Evolutionary conservation across 2,329 filamentous ascomycete species (phyloP).

Genomic region (Calonectria pauciramosa): DNA sequence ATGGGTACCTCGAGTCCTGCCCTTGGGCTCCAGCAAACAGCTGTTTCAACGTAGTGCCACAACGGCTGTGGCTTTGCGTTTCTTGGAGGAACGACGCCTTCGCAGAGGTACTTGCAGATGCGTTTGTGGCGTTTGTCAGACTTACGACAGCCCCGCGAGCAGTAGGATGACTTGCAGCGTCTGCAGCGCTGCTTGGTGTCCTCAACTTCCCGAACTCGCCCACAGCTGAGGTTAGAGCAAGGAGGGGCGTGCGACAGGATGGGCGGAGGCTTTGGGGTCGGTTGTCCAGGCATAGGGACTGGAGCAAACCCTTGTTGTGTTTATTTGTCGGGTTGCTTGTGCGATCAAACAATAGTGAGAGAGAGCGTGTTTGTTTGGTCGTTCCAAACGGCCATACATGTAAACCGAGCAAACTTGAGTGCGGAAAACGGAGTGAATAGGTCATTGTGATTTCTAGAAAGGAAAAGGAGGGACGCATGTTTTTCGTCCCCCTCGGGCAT

Average conservation of each 20-base stretch:
- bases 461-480: neutral
- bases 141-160: slow-evolving; percentile 9
- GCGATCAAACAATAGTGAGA: neutral
- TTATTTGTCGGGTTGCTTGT: neutral
- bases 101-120: slow-evolving; percentile 1
- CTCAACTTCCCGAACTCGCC: neutral
- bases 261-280: neutral
- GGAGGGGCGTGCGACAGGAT: neutral
- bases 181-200: neutral
- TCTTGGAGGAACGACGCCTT: neutral
- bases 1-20: slow-evolving; percentile 41
- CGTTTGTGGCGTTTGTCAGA: neutral
- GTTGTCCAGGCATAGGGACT: neutral
- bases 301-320: neutral
- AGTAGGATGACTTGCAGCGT: neutral
- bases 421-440: too few relatives aligned
- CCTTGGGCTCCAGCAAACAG: slow-evolving; percentile 17
- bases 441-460: neutral
- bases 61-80: neutral
- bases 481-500: neutral
- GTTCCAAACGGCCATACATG: neutral
- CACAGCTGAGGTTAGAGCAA: neutral
- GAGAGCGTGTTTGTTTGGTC: neutral
- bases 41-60: neutral
- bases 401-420: neutral